Evolutionary conservation across 140 eudicot species (phyloP).

Genomic region (Stevia rebaudiana): DNA sequence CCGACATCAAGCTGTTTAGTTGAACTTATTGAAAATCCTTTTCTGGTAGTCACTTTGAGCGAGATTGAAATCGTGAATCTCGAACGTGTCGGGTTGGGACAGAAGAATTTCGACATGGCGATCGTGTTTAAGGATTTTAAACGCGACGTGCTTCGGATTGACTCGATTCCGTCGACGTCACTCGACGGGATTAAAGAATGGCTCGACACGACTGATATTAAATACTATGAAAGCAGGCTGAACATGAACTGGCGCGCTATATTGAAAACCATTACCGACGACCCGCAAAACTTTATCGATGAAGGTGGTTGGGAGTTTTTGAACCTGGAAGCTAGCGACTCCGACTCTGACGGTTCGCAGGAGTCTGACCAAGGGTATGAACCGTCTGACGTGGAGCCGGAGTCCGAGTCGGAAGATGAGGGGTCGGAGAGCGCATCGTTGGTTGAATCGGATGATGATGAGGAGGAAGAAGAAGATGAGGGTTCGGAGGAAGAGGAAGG

Average conservation of each 20-base stretch:
- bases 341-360: slow-evolving; percentile 27
- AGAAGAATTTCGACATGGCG: slow-evolving; percentile 47
- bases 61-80: slow-evolving; percentile 43
- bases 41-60: slow-evolving; percentile 34
- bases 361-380: slow-evolving; percentile 37
- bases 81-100: slow-evolving; percentile 38
- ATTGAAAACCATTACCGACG: slow-evolving; percentile 33
- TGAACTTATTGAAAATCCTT: slow-evolving; percentile 32
- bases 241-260: slow-evolving; percentile 42
- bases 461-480: slow-evolving; percentile 38
- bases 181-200: slow-evolving; percentile 42
- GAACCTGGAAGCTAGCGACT: slow-evolving; percentile 39
- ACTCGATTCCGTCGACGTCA: slow-evolving; percentile 35
- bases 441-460: slow-evolving; percentile 46
- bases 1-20: slow-evolving; percentile 43
- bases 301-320: slow-evolving; percentile 48
- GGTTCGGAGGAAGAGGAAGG: slow-evolving; percentile 44
- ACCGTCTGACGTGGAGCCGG: slow-evolving; percentile 41
- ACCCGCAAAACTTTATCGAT: slow-evolving; percentile 34
- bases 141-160: slow-evolving; percentile 34
- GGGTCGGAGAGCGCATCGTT: slow-evolving; percentile 42
- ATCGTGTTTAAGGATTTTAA: slow-evolving; percentile 42
- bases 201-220: slow-evolving; percentile 37
- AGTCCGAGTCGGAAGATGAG: slow-evolving; percentile 43
- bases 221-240: slow-evolving; percentile 40